Evolutionary conservation across 2,329 filamentous ascomycete genomes (phyloP).

Genomic region (Aspergillus viridinutans): DNA sequence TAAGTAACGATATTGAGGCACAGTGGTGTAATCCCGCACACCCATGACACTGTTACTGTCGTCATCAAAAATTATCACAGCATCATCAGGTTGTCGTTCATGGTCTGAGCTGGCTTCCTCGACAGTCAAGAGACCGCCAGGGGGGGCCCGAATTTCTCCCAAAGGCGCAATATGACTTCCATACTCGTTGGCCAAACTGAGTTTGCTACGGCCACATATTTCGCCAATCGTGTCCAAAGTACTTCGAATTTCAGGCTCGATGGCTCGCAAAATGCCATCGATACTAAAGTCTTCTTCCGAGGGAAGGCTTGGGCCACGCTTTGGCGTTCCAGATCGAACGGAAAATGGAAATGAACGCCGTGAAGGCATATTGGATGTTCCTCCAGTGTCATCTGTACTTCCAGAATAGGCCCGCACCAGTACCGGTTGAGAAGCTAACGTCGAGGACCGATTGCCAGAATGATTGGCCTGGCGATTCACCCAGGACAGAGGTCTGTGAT

Average conservation of each 20-base stretch:
- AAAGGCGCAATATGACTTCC: conserved; percentile 58
- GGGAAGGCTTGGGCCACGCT: conserved; percentile 37
- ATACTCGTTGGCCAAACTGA: conserved; percentile 61
- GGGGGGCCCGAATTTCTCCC: conserved; percentile 50
- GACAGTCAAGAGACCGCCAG: conserved; percentile 36
- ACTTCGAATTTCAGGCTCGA: conserved; percentile 55
- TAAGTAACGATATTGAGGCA: conserved; percentile 35
- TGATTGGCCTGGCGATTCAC: conserved; percentile 21
- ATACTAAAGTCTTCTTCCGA: conserved; percentile 53
- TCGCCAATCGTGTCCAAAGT: conserved; percentile 61
- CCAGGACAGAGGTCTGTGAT: conserved; percentile 22
- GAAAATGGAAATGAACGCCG: conserved; percentile 29
- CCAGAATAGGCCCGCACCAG: conserved; percentile 42
- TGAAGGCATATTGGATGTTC: conserved; percentile 28
- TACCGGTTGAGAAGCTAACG: conserved; percentile 39
- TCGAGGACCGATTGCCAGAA: conserved; percentile 22
- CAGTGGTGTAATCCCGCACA: conserved; percentile 31
- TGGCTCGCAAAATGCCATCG: conserved; percentile 51
- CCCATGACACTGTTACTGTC: conserved; percentile 34
- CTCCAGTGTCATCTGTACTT: conserved; percentile 28
- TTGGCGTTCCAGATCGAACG: conserved; percentile 17
- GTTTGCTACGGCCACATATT: conserved; percentile 57
- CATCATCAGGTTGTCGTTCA: conserved; percentile 33
- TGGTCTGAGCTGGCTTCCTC: conserved; percentile 41
- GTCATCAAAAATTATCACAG: conserved; percentile 35